A percentile compares a stretch with the other conserved stretches of the same genome.
phyloP scores from a whole-genome alignment of 2,329 filamentous ascomycete genomes.

The Apiospora phragmitis region DNA sequence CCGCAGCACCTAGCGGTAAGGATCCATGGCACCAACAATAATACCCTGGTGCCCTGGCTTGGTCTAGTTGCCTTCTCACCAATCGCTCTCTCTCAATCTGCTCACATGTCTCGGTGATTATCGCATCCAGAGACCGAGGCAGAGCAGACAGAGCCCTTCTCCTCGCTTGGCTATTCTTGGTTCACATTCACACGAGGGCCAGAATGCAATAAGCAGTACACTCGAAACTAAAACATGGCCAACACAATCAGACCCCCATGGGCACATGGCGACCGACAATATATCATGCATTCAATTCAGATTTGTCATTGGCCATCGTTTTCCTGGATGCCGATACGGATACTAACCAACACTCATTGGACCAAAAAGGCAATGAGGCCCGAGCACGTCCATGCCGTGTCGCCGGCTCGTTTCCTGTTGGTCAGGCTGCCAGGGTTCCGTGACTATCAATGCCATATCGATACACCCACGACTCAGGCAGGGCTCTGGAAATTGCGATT shows the following conservation, averaged over 20 bases:
- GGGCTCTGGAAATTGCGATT: slow-evolving; percentile 24
- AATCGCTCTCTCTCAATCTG: background rate
- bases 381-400: slow-evolving; percentile 39
- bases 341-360: slow-evolving; percentile 36
- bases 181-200: background rate
- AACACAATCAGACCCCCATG: slow-evolving; percentile 3
- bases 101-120: background rate
- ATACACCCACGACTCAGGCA: slow-evolving; percentile 26
- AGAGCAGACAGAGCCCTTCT: background rate
- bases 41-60: background rate
- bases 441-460: slow-evolving; percentile 25
- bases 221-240: background rate
- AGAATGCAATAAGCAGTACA: background rate
- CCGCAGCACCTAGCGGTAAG: background rate
- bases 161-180: background rate
- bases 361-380: slow-evolving; percentile 41
- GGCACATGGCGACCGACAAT: slow-evolving; percentile 30
- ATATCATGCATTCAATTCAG: slow-evolving; percentile 18
- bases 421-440: slow-evolving; percentile 36
- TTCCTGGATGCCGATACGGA: slow-evolving; percentile 33
- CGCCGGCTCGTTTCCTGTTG: slow-evolving; percentile 47
- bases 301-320: slow-evolving; percentile 37
- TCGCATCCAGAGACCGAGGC: background rate
- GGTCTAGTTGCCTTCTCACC: background rate
- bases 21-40: background rate